Evolutionary conservation across 2,329 filamentous ascomycete species (phyloP).

Genomic region (Fusarium humuli): DNA sequence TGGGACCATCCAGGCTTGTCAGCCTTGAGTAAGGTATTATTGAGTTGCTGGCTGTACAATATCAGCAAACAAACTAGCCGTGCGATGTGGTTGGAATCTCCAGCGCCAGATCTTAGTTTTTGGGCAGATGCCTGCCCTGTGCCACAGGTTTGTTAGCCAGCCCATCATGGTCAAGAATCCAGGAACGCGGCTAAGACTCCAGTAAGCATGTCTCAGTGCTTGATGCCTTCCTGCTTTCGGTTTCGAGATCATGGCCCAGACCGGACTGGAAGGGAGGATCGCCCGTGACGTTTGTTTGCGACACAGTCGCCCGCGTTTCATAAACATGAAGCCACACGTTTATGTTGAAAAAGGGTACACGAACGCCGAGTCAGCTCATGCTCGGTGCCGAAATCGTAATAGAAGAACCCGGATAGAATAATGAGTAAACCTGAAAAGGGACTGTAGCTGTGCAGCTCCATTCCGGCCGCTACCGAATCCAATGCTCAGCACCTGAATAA

Average conservation of each 20-base stretch:
- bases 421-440: background rate
- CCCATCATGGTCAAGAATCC: slow-evolving; percentile 15
- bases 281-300: slow-evolving; percentile 4
- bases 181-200: slow-evolving; percentile 27
- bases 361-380: slow-evolving; percentile 3
- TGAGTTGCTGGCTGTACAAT: background rate
- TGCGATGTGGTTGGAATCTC: slow-evolving; percentile 26
- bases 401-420: background rate
- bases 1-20: slow-evolving; percentile 8
- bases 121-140: slow-evolving; percentile 15
- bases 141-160: slow-evolving; percentile 4
- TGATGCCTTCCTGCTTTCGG: slow-evolving; percentile 32
- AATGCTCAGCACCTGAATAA: slow-evolving; percentile 13
- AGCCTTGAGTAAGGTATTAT: slow-evolving; percentile 4
- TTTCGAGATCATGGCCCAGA: slow-evolving; percentile 19
- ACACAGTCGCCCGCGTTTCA: slow-evolving; percentile 24
- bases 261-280: slow-evolving; percentile 15
- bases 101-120: slow-evolving; percentile 11
- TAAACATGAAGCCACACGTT: slow-evolving; percentile 26
- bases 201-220: slow-evolving; percentile 26
- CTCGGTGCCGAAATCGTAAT: slow-evolving; percentile 18
- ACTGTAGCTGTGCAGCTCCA: slow-evolving; percentile 2
- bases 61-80: slow-evolving; percentile 22
- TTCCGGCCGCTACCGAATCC: slow-evolving; percentile 31
- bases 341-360: background rate